Percentiles rank a stretch among this genome's conserved stretches.
Conservation (phyloP, 768 basidiomycete genomes). For the Clathrus columnatus region DNA sequence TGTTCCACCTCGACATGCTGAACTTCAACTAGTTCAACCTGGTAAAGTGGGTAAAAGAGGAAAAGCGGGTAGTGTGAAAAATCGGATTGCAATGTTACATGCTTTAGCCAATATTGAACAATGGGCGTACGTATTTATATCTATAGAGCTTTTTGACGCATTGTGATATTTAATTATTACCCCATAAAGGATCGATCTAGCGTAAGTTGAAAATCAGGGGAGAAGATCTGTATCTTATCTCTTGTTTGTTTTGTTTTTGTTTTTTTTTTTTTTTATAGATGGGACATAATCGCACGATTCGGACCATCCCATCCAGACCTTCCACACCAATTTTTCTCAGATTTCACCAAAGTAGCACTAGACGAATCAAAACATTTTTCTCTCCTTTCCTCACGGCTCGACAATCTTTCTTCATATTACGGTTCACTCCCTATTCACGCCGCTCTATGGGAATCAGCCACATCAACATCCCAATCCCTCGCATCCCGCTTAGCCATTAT, state of each 20-base stretch:
- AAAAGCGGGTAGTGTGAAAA: conserved; percentile 39
- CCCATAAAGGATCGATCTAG: conserved; percentile 14
- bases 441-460: conserved; percentile 72
- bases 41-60: conserved; percentile 47
- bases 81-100: conserved; percentile 66
- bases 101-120: conserved; percentile 82
- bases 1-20: conserved; percentile 52
- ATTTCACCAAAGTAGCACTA: conserved; percentile 77
- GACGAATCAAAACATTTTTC: conserved; percentile 86
- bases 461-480: conserved; percentile 56
- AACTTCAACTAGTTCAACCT: conserved; percentile 47
- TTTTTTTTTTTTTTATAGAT: conserved; percentile 30
- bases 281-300: conserved; percentile 80
- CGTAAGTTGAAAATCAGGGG: background rate
- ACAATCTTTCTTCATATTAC: conserved; percentile 58
- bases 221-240: too few species aligned
- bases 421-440: conserved; percentile 67
- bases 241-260: too few species aligned
- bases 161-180: background rate
- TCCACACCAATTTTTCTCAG: conserved; percentile 68
- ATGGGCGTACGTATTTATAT: conserved; percentile 58
- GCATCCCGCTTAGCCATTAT: conserved; percentile 72
- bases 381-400: conserved; percentile 52
- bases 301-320: conserved; percentile 49
- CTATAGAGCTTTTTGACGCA: background rate